Base-by-base conservation (phyloP, 768 basidiomycete species). In the Leccinellum rugosiceps region DNA sequence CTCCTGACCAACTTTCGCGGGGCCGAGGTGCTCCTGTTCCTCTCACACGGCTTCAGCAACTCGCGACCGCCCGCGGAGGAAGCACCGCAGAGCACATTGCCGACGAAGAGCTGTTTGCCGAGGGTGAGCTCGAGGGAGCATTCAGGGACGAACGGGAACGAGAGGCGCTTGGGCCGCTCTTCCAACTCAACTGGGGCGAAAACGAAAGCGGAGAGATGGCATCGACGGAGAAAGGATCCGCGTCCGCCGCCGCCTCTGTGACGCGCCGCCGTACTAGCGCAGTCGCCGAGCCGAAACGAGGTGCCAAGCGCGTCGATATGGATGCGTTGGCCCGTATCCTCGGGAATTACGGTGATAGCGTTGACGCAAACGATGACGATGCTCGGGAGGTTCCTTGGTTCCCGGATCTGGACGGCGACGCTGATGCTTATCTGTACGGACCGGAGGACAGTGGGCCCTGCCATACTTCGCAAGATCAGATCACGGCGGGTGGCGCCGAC, bases 81-180 rank as follows among this genome's bases (percentile, higher is more conserved):
- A 77, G 77, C 48, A 74, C 73, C 6, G 75, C 71, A 34, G 74
- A 74, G 23, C 72, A 78, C 21, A 82, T 92, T 19, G 59, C 64
- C 2, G 90, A 93, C 58, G 85, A 89, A 8, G 90, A 92, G 57
- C 73, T 92, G 23, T 90, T 92, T 58, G 79, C 72, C 3, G 78
- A 82, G 30, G 86, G 83, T 3, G 90, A 92, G 68, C 68, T 88
- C 26, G 88, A 90, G 53, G 78, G 74, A 19, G 53, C 89, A 28
- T 61, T 89, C 21, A 74, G 90, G 55, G 73, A 63, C 47, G 75
- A 81, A 31, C 78, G 76, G 21, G 86, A 91, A 67, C 75, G 76
- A 15, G 72, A 75, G 51, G 71, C 74, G 2, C 67, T 88, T 58
- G 65, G 67, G 43, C 64, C 66, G 10, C 55, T 74, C 13, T 70